Evolutionary conservation across 1,284 basidiomycete species (phyloP), one percentile per base, ranked within the genome.

Genomic region (Pascua sp.): DNA sequence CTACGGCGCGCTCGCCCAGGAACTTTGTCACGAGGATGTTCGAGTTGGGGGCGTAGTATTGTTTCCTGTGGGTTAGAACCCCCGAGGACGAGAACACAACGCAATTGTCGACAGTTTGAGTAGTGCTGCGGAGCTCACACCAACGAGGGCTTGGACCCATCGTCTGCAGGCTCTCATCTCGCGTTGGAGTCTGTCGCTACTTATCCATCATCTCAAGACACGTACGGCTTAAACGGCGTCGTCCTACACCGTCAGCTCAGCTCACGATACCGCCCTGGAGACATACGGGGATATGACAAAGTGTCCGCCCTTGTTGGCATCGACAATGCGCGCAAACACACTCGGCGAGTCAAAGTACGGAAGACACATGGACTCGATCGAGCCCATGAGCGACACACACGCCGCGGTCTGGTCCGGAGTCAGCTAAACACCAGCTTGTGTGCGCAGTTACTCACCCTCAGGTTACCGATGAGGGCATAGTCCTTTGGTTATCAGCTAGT

Each of bases 1-100:
- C 88, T 1, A 92, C 90, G 1, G 89, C 89, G 15, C 83, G 76
- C 38, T 93, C 89, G 56, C 85, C 87, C 72, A 94, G 82, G 71
- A 89, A 94, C 73, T 92, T 93, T 42, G 90, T 91, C 80, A 88
- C 87, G 8, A 93, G 79, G 41, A 92, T 86, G 76, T 94, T 94
- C 8, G 89, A 90, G 66, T 86, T 90, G 0, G 91, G 90, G 17
- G 90, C 80, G 70, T 94, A 94, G 62, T 87, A 88, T 72, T 94
- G 91, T 75, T 92, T 93, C 11, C 60, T 64, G 86, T 84, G 8
- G 10, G 82, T 81, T 67, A 86, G 89, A 0, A 83, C 78, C 38
- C 18, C 54, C 12, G 54, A 44, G 24, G 24, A 32, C 42, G 52
- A 46, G 24, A 11, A n/a, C n/a, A n/a, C n/a, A n/a, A n/a, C n/a